Evolutionary conservation across 176 grass and related monocot species (phyloP).

Genomic region (Paspalum vaginatum): DNA sequence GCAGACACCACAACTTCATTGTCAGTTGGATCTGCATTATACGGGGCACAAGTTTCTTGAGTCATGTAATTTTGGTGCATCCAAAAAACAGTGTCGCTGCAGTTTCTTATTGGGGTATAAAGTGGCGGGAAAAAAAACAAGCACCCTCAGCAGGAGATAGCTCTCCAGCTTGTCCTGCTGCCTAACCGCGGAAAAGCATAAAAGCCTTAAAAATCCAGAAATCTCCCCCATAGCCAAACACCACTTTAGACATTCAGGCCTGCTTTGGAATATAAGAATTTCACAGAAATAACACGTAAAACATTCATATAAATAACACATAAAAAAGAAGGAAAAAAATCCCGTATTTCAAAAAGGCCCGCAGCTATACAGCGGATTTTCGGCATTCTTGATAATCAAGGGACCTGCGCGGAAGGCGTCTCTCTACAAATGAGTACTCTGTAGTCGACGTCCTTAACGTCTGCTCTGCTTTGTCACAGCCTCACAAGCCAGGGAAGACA

Average conservation of each 20-base stretch:
- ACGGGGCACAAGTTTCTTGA: conserved; percentile 21
- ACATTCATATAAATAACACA: too few relatives aligned
- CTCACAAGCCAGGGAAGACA: conserved; percentile 29
- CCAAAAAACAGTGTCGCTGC: conserved; percentile 46
- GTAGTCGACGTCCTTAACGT: conserved; percentile 45
- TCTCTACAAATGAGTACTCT: conserved; percentile 59
- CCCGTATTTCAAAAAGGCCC: too few relatives aligned
- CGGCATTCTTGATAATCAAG: conserved; percentile 21
- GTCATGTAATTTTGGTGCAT: conserved; percentile 20
- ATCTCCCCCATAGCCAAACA: too few relatives aligned
- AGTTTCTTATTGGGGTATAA: conserved; percentile 50
- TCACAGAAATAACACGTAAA: too few relatives aligned
- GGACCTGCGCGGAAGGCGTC: conserved; percentile 40
- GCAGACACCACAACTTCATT: conserved; percentile 36
- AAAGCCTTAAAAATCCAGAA: conserved; percentile 58
- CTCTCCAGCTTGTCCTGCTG: conserved; percentile 56
- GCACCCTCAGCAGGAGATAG: conserved; percentile 53
- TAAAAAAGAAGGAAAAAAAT: too few relatives aligned
- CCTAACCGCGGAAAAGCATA: conserved; percentile 49
- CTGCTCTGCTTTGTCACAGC: conserved; percentile 35
- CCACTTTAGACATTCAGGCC: too few relatives aligned
- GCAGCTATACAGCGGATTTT: not conserved
- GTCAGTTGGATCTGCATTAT: conserved; percentile 43
- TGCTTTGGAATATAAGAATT: too few relatives aligned
- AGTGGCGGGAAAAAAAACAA: conserved; percentile 39